A percentile compares a stretch with the other conserved stretches of the same genome.
Conservation (phyloP, 2,329 filamentous ascomycete species). For the Ophiostoma novo-ulmi region DNA sequence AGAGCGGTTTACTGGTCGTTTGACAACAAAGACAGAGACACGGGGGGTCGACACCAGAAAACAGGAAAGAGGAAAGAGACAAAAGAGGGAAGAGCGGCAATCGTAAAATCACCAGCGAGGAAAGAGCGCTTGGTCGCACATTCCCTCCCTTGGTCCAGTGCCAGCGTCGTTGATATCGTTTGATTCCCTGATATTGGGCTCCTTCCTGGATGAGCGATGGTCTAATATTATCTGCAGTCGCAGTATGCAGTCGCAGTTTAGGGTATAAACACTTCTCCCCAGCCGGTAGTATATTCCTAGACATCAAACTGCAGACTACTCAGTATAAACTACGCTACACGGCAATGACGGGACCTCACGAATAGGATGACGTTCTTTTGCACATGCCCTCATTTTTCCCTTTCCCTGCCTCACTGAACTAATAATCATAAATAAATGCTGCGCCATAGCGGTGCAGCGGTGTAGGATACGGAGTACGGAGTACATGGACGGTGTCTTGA, state of each 20-base stretch:
- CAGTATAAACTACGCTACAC: neutral
- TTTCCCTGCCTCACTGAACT: neutral
- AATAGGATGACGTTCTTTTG: slow-evolving; percentile 19
- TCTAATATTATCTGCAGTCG: neutral
- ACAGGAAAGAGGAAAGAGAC: neutral
- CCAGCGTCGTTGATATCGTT: neutral
- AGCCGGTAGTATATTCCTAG: neutral
- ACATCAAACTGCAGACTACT: neutral
- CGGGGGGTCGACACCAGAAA: neutral
- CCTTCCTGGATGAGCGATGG: neutral
- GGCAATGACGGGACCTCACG: slow-evolving; percentile 11
- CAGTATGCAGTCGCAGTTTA: neutral
- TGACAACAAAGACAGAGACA: neutral
- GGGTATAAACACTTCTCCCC: neutral
- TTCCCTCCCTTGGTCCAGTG: neutral
- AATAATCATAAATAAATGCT: slow-evolving; percentile 15
- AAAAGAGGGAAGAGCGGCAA: neutral
- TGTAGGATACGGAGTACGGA: slow-evolving; percentile 11
- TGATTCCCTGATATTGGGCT: neutral
- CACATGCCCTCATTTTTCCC: slow-evolving; percentile 15
- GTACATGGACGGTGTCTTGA: neutral
- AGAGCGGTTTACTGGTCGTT: neutral
- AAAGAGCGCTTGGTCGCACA: slow-evolving; percentile 14
- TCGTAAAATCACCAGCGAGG: neutral
- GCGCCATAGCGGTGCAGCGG: slow-evolving; percentile 14